phyloP scores from a whole-genome alignment of 106 monocot genomes.

The Vanilla planifolia region DNA sequence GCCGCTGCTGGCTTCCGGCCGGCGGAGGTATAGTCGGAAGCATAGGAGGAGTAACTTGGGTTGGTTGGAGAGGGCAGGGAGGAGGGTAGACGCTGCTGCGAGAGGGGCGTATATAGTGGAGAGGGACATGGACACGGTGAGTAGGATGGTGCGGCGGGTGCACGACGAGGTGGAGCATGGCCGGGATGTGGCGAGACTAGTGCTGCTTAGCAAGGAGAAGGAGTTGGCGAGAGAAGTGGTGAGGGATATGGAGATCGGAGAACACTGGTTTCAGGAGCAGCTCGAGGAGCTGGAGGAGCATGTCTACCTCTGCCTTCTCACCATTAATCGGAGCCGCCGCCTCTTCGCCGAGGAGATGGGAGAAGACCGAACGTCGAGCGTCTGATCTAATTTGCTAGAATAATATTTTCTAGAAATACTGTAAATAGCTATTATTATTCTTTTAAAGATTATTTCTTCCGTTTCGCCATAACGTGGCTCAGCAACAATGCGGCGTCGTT shows the following conservation, averaged over 20 bases:
- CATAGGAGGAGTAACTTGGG: background rate
- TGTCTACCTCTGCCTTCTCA: constrained; percentile 69
- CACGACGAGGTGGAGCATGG: constrained; percentile 87
- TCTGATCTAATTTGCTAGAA: too few species aligned
- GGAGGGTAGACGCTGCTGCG: constrained; percentile 61
- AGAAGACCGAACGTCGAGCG: too few species aligned
- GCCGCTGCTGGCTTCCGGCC: background rate
- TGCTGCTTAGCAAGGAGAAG: constrained; percentile 23
- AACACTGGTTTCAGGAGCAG: constrained; percentile 32
- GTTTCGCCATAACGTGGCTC: too few species aligned
- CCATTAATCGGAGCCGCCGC: constrained; percentile 58
- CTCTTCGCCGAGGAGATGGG: constrained; percentile 33
- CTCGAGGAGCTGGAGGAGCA: constrained; percentile 85
- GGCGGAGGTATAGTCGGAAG: background rate
- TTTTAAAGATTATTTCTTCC: too few species aligned
- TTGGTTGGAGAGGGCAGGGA: constrained; percentile 13
- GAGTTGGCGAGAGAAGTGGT: constrained; percentile 36
- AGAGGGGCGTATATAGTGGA: constrained; percentile 77
- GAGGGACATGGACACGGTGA: constrained; percentile 78
- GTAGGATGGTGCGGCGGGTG: constrained; percentile 60
- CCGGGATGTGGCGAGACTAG: constrained; percentile 51
- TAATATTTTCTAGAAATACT: too few species aligned
- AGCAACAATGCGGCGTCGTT: too few species aligned
- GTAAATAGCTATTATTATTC: too few species aligned
- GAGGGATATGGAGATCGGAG: constrained; percentile 32